Evolutionary conservation across 495 filamentous ascomycete species (phyloP).

Genomic region (Hypoxylon rickii): DNA sequence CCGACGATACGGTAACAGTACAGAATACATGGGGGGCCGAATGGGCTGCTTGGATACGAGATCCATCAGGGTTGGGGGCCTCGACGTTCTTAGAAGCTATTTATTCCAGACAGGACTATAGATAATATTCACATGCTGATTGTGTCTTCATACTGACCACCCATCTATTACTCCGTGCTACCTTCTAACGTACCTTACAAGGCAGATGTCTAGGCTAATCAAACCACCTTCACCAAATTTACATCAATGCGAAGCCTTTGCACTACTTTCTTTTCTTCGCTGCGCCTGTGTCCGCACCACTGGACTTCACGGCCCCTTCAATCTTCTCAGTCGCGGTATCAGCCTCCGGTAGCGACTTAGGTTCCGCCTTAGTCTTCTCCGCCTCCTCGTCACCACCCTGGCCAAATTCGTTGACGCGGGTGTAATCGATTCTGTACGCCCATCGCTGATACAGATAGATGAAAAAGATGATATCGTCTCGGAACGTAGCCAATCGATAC

Average conservation of each 20-base stretch:
- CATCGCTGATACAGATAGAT: conserved; percentile 95
- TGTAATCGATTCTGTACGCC: conserved; percentile 91
- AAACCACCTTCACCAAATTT: neutral
- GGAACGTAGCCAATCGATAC: conserved; percentile 89
- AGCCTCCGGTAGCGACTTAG: conserved; percentile 29
- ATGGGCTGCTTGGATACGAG: no score
- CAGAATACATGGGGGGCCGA: no score
- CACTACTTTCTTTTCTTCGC: conserved; percentile 56
- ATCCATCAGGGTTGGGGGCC: no score
- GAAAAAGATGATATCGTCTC: conserved; percentile 98
- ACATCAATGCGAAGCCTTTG: neutral
- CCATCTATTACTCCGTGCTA: no score
- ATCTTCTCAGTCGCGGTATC: conserved; percentile 29
- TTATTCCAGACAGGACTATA: no score
- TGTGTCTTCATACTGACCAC: no score
- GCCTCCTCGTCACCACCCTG: conserved; percentile 86
- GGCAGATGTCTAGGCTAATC: neutral
- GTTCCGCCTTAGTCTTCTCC: conserved; percentile 30
- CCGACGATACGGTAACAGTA: no score
- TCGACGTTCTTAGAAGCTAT: no score
- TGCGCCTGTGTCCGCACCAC: conserved; percentile 47
- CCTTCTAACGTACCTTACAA: no score
- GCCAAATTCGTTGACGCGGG: conserved; percentile 94
- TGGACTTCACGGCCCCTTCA: conserved; percentile 40
- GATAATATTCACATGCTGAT: no score